A percentile compares a stretch with the other conserved stretches of the same genome.
phyloP scores from a whole-genome alignment of 1,139 yeast genomes.

The Scheffersomyces illinoinensis region DNA sequence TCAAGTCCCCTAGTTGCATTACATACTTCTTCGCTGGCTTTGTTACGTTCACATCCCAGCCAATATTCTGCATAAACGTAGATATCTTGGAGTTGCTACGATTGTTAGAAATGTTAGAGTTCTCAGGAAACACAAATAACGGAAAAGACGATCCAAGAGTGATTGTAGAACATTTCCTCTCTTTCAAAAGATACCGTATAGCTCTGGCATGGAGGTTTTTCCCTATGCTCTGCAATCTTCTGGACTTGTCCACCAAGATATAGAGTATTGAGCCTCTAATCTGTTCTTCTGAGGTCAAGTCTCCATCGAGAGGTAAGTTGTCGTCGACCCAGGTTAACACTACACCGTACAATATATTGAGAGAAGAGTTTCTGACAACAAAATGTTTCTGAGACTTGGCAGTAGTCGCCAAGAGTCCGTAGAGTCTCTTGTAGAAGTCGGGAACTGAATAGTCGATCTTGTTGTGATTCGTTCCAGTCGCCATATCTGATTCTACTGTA shows the following conservation, averaged over 20 bases:
- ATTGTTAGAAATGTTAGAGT: conserved; percentile 16
- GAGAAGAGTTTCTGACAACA: conserved; percentile 60
- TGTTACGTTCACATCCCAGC: conserved; percentile 32
- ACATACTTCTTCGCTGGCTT: conserved; percentile 27
- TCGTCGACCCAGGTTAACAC: conserved; percentile 58
- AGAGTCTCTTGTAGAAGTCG: conserved; percentile 31
- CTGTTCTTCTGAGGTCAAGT: conserved; percentile 14
- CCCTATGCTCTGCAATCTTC: conserved; percentile 60
- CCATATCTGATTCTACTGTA: conserved; percentile 15
- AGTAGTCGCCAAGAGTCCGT: conserved; percentile 30
- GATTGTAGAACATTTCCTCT: conserved; percentile 42
- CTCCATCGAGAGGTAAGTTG: conserved; percentile 18
- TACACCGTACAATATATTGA: conserved; percentile 58
- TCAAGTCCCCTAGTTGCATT: conserved; percentile 38
- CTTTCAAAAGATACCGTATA: conserved; percentile 49
- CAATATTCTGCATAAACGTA: conserved; percentile 37
- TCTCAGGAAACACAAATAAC: conserved; percentile 44
- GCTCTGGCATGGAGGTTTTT: conserved; percentile 59
- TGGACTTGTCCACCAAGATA: conserved; percentile 56
- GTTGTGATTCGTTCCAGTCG: conserved; percentile 9
- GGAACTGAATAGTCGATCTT: conserved; percentile 28
- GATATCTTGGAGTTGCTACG: conserved; percentile 20
- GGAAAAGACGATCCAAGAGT: conserved; percentile 58
- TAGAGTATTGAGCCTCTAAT: conserved; percentile 47
- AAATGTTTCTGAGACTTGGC: conserved; percentile 46